A percentile compares a stretch with the other conserved stretches of the same genome.
phyloP scores from a whole-genome alignment of 495 filamentous ascomycete species.

The Cryomyces minteri region DNA sequence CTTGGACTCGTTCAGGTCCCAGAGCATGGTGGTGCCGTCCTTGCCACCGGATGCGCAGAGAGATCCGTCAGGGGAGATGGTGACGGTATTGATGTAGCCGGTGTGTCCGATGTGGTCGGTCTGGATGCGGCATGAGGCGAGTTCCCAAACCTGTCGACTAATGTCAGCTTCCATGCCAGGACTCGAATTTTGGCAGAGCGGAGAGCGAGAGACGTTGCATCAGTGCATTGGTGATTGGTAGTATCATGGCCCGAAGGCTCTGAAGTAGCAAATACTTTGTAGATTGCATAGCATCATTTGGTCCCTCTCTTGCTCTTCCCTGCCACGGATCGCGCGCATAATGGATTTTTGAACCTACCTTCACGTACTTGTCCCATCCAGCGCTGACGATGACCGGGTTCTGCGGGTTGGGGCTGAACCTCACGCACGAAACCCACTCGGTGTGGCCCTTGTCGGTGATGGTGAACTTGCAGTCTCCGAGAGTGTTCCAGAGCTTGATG shows the following conservation, averaged over 20 bases:
- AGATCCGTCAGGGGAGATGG: conserved; percentile 97
- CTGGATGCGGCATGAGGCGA: conserved; percentile 96
- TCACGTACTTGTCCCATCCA: conserved; percentile 99
- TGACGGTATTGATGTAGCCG: conserved; percentile 99
- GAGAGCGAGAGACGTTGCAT: conserved; percentile 25
- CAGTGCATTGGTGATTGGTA: conserved; percentile 82
- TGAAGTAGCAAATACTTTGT: conserved; percentile 99
- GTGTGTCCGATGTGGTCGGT: conserved; percentile 99
- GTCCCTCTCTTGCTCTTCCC: conserved; percentile 2
- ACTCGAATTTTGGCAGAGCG: background rate
- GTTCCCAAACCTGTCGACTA: conserved; percentile 77
- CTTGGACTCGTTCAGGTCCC: conserved; percentile 99
- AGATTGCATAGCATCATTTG: conserved; percentile 80
- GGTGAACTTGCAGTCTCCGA: conserved; percentile 99
- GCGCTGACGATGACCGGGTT: conserved; percentile 98
- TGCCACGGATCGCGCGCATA: background rate
- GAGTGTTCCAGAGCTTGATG: conserved; percentile 99
- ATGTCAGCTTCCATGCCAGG: background rate
- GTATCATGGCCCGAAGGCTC: conserved; percentile 96
- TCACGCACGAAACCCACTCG: conserved; percentile 98
- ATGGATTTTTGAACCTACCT: conserved; percentile 46
- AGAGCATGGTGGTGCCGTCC: conserved; percentile 99
- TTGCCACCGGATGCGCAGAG: conserved; percentile 99
- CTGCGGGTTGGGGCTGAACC: conserved; percentile 99
- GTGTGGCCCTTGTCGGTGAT: conserved; percentile 99